These are phyloP conservation scores for Ceratocystis albifundus DNA, from an alignment of 2,329 filamentous ascomycete genomes.

Conservation along the genomic window DNA sequence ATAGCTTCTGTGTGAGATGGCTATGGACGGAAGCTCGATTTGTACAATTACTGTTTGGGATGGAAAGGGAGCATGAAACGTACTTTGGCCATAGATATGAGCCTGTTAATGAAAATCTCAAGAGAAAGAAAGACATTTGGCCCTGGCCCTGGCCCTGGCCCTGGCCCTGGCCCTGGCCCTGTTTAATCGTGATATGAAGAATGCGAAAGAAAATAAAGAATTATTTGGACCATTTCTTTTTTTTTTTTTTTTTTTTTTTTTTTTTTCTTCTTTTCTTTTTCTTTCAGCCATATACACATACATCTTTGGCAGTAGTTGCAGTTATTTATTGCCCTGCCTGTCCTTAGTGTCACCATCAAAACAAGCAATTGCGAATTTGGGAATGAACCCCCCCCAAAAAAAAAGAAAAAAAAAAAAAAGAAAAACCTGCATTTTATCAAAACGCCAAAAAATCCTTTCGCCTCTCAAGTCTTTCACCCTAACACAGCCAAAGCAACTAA, in stretches of 20 bases:
- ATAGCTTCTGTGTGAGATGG: not conserved
- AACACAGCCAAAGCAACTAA: not conserved
- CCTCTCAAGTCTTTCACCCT: not conserved
- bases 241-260: not conserved
- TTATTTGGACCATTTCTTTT: too few species aligned
- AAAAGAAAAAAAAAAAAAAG: too few species aligned
- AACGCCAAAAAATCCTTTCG: not conserved
- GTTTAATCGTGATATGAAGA: not conserved
- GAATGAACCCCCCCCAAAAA: not conserved
- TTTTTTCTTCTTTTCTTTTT: not conserved
- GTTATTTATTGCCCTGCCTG: too few species aligned
- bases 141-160: too few species aligned
- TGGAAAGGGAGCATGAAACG: not conserved
- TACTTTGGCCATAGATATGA: not conserved
- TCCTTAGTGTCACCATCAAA: conserved; percentile 5
- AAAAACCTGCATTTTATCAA: not conserved
- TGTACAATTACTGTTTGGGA: conserved; percentile 6
- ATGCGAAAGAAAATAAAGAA: not conserved
- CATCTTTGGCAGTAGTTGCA: not conserved
- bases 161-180: too few species aligned
- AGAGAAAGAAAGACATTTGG: not conserved
- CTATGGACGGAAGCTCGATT: not conserved
- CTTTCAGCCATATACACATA: too few species aligned
- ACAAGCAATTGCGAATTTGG: not conserved
- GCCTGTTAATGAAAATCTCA: not conserved